Conservation (phyloP, 1,139 yeast species). For the Suhomyces bribrorum region DNA sequence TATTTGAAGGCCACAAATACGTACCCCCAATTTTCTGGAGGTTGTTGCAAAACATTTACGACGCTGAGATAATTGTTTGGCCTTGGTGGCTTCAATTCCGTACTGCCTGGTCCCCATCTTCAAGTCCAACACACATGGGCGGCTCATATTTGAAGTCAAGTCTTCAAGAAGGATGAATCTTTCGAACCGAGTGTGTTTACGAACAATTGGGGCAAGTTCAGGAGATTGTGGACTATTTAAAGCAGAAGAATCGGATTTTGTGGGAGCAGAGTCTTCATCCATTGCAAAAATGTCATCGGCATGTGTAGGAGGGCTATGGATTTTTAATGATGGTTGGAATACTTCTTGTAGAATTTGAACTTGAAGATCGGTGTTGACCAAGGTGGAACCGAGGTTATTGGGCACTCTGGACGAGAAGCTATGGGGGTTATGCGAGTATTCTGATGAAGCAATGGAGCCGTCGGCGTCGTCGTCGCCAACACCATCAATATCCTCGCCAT, state of each 20-base stretch:
- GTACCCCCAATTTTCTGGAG: constrained; percentile 77
- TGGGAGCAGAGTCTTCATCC: constrained; percentile 27
- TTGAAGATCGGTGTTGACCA: constrained; percentile 41
- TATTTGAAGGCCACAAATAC: constrained; percentile 90
- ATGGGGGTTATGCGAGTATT: constrained; percentile 4
- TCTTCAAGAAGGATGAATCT: constrained; percentile 90
- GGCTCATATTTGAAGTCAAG: constrained; percentile 74
- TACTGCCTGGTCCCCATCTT: constrained; percentile 99
- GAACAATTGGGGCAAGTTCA: not conserved
- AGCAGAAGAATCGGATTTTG: constrained; percentile 1
- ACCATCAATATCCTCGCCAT: not conserved
- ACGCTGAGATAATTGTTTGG: constrained; percentile 79
- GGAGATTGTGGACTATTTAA: not conserved
- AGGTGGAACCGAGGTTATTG: constrained; percentile 32
- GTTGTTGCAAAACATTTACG: constrained; percentile 82
- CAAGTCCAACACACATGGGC: constrained; percentile 90
- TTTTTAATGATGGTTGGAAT: constrained; percentile 28
- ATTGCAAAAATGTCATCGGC: constrained; percentile 34
- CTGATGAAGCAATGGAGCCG: constrained; percentile 6
- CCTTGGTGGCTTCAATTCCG: constrained; percentile 82
- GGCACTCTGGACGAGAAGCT: constrained; percentile 1
- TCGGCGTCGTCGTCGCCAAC: not conserved
- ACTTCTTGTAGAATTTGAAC: constrained; percentile 44
- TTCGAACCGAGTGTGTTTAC: constrained; percentile 59
- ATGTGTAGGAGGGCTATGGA: constrained; percentile 11